phyloP scores from a whole-genome alignment of 148 eudicot species.

The Camellia granthamiana region DNA sequence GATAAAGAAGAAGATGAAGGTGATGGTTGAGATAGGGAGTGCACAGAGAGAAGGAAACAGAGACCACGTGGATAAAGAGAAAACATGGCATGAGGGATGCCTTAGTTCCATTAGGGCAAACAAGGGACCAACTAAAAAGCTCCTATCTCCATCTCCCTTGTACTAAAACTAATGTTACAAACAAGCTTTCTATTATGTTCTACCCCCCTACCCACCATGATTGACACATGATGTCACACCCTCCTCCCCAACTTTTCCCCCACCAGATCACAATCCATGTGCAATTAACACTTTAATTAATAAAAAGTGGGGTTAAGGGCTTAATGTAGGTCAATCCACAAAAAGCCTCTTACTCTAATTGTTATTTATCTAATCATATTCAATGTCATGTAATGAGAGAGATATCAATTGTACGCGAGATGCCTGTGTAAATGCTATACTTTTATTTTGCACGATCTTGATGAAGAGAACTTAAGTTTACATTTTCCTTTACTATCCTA shows the following conservation, averaged over 20 bases:
- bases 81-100: constrained; percentile 39
- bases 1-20: background rate
- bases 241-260: background rate
- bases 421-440: too few relatives aligned
- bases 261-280: constrained; percentile 26
- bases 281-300: constrained; percentile 1
- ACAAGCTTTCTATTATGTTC: constrained; percentile 21
- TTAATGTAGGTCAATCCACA: background rate
- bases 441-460: too few relatives aligned
- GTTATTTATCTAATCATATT: too few relatives aligned
- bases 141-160: constrained; percentile 19
- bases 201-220: constrained; percentile 10
- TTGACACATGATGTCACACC: constrained; percentile 23
- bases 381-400: too few relatives aligned
- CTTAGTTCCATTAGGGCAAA: constrained; percentile 19
- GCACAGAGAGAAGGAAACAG: background rate
- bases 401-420: too few relatives aligned
- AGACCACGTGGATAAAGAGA: constrained; percentile 19
- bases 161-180: constrained; percentile 15
- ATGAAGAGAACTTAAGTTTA: too few relatives aligned
- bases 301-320: background rate
- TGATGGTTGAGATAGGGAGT: constrained; percentile 21
- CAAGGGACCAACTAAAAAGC: constrained; percentile 19
- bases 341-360: background rate
- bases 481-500: too few relatives aligned